Evolutionary conservation across 2,329 filamentous ascomycete genomes (phyloP).

Genomic region (Trichocomaceae sp.): DNA sequence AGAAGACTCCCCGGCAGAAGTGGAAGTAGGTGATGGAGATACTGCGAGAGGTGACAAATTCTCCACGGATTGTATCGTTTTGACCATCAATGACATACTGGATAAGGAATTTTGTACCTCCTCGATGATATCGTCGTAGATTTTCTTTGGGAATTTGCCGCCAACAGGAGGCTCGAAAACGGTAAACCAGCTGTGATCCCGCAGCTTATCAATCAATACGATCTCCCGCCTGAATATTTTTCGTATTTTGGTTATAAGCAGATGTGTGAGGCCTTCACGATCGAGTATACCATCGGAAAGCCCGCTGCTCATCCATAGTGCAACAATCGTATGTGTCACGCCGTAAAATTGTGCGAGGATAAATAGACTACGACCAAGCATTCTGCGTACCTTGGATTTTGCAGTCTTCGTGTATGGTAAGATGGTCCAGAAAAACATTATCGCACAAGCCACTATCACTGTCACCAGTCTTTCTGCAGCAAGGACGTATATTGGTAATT

Average conservation of each 20-base stretch:
- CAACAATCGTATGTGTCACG: conserved; percentile 60
- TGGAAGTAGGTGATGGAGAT: conserved; percentile 53
- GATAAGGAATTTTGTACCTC: conserved; percentile 43
- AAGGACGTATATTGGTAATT: neutral
- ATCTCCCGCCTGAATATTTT: conserved; percentile 63
- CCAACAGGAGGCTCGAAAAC: conserved; percentile 67
- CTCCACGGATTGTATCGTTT: conserved; percentile 22
- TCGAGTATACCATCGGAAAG: conserved; percentile 40
- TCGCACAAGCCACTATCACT: neutral
- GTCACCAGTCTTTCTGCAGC: neutral
- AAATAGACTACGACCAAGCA: conserved; percentile 62
- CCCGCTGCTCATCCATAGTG: conserved; percentile 49
- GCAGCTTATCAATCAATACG: conserved; percentile 56
- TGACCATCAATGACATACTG: neutral
- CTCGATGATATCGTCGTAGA: conserved; percentile 58
- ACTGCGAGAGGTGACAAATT: conserved; percentile 13
- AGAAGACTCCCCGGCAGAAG: conserved; percentile 24
- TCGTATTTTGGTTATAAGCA: conserved; percentile 50
- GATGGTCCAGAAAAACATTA: conserved; percentile 49
- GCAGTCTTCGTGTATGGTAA: conserved; percentile 69
- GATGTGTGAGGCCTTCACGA: conserved; percentile 22
- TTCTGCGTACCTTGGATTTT: conserved; percentile 60
- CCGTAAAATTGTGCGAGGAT: conserved; percentile 69
- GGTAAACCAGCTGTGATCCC: conserved; percentile 58
- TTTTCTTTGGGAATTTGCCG: conserved; percentile 60